A percentile compares a stretch with the other conserved stretches of the same genome.
These are phyloP conservation scores for Crithidia expoeki DNA, from an alignment of 208 protist genomes.

Conservation along the genomic window DNA sequence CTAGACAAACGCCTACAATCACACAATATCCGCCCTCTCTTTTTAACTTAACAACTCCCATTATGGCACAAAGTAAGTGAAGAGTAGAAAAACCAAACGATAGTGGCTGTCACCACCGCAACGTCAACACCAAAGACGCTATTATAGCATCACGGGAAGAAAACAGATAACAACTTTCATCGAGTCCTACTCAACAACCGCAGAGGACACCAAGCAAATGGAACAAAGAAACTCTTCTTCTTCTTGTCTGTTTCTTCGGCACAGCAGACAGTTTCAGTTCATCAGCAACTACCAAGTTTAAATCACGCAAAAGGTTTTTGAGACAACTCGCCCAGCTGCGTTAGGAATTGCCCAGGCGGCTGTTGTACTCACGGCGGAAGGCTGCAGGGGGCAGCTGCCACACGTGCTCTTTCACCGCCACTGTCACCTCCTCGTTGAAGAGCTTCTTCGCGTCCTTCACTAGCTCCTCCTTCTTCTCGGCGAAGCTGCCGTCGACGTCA, in stretches of 20 bases:
- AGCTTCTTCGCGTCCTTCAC: conserved; percentile 62
- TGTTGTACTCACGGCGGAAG: conserved; percentile 73
- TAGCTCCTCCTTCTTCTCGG: conserved; percentile 45
- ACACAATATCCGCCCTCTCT: too few relatives aligned
- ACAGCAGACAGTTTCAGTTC: too few relatives aligned
- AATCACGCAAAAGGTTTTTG: not conserved
- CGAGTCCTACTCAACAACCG: too few relatives aligned
- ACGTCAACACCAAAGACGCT: too few relatives aligned
- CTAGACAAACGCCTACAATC: too few relatives aligned
- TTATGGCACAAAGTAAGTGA: conserved; percentile 3
- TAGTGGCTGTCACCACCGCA: too few relatives aligned
- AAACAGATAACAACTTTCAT: too few relatives aligned
- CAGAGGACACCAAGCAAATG: too few relatives aligned
- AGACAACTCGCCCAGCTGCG: not conserved
- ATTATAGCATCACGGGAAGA: not conserved
- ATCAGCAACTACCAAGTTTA: too few relatives aligned
- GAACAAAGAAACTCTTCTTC: too few relatives aligned
- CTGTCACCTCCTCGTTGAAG: conserved; percentile 82
- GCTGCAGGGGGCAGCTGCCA: conserved; percentile 67
- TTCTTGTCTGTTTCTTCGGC: too few relatives aligned
- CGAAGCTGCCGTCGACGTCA: conserved; percentile 28
- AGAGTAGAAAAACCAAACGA: not conserved
- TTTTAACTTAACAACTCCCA: conserved; percentile 3
- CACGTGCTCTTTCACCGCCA: conserved; percentile 84
- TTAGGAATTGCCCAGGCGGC: conserved; percentile 43